Base-by-base conservation (phyloP, 495 filamentous ascomycete species). In the Aspergillus cavernicola region DNA sequence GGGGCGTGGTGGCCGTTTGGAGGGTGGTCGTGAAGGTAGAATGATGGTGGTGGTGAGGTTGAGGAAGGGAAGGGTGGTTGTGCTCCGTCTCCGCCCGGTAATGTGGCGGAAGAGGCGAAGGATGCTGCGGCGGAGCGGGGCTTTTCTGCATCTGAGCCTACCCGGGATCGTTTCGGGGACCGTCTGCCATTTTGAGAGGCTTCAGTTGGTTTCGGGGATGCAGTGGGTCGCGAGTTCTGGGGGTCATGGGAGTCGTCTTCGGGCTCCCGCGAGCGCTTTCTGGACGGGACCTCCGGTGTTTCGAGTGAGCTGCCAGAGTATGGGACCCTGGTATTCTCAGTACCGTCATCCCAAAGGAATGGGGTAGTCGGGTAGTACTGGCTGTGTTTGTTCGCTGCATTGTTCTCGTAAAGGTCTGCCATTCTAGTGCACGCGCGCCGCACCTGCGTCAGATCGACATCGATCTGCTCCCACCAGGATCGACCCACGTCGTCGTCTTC, bases 381-480 rank as follows among this genome's bases (percentile, higher is more conserved):
- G 63, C 67, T 72, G 26, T 74, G 67, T 53, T 58, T 68, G 44
- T 73, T 65, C 37, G 74, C 69, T 41, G 86, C 85, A 64, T 82
- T 84, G 57, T 82, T 81, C 55, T 85, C 79, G 67, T 92, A 96
- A 45, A 89, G 81, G 29, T 86, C 79, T n/a, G 78, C 78, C 67
- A 96, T 85, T 39, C 85, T 69, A 37, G 80, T 79, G 56, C 88
- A 84, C 18, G 87, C 89, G 55, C 80, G 66, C 52, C 75, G 68
- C 61, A 92, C 78, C 65, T 85, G 71, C 52, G 76, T 65, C 65
- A 90, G 61, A 59, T 80, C 62, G 53, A 91, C 77, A 33, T 81
- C 70, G 71, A 87, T 69, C 57, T 81, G 65, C 58, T 87, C 80
- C 93, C 93, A 98, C 93, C 93, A 98, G 1, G 90, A 77, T 56